Conservation (phyloP, 108 stramenopile genomes). For the Cyclotella distinguenda region DNA sequence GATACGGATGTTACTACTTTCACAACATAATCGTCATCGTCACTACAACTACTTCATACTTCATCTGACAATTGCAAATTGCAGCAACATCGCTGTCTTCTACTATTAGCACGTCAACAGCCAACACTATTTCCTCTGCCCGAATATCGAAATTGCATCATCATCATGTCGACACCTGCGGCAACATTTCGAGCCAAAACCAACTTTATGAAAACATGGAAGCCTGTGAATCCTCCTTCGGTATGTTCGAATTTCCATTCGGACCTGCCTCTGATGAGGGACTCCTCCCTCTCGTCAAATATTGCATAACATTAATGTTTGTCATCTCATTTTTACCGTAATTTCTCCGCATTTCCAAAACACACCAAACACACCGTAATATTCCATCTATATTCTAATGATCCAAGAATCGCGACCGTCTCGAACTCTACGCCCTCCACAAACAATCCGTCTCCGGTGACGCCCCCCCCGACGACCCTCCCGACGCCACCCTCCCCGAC, state of each 20-base stretch:
- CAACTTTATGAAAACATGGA: constrained; percentile 80
- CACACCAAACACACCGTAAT: neutral
- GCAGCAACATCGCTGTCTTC: too few species aligned
- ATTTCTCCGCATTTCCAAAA: neutral
- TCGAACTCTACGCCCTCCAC: constrained; percentile 91
- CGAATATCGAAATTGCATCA: too few species aligned
- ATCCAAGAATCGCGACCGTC: constrained; percentile 71
- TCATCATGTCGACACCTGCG: constrained; percentile 20
- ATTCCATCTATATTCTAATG: neutral
- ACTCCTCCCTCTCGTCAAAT: neutral
- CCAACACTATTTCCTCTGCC: too few species aligned
- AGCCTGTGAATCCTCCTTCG: constrained; percentile 73
- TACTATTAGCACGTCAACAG: too few species aligned
- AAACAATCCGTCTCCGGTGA: constrained; percentile 82
- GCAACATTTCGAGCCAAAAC: constrained; percentile 68
- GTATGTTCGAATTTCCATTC: constrained; percentile 29
- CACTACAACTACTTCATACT: too few species aligned
- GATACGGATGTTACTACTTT: too few species aligned
- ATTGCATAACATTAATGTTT: neutral
- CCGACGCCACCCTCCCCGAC: constrained; percentile 57
- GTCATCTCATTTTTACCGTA: constrained; percentile 1
- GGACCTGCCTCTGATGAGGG: neutral
- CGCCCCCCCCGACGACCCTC: constrained; percentile 52
- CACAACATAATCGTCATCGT: too few species aligned
- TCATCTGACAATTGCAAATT: too few species aligned